Evolutionary conservation across 2,329 filamentous ascomycete genomes (phyloP).

Genomic region (Aspergillus melleus): DNA sequence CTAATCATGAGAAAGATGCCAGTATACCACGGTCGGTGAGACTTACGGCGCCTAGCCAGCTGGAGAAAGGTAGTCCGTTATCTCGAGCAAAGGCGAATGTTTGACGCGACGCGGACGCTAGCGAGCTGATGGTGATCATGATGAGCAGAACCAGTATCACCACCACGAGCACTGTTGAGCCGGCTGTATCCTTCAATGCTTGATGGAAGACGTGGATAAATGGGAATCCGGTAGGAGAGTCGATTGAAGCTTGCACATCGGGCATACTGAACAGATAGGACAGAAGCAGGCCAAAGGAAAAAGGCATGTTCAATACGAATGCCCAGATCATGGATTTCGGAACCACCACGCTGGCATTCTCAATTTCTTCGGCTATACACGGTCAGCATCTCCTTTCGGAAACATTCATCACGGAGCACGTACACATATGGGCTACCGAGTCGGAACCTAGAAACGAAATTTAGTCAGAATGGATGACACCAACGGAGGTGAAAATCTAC

Average conservation of each 20-base stretch:
- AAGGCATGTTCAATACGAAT: neutral
- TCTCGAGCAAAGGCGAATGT: slow-evolving; percentile 47
- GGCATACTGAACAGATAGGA: slow-evolving; percentile 43
- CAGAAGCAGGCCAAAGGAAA: slow-evolving; percentile 35
- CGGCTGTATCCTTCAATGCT: slow-evolving; percentile 17
- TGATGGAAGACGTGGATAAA: slow-evolving; percentile 49
- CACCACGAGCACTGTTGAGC: slow-evolving; percentile 35
- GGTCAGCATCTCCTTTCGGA: neutral
- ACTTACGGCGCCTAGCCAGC: slow-evolving; percentile 33
- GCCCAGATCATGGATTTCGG: slow-evolving; percentile 8
- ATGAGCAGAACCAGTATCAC: slow-evolving; percentile 43
- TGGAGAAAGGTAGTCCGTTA: slow-evolving; percentile 43
- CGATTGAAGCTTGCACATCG: slow-evolving; percentile 34
- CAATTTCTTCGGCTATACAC: slow-evolving; percentile 6
- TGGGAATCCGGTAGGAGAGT: slow-evolving; percentile 45
- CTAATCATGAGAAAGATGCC: neutral
- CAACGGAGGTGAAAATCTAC: neutral
- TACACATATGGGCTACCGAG: slow-evolving; percentile 3
- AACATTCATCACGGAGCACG: neutral
- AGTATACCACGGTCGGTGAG: too few species aligned
- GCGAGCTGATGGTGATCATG: slow-evolving; percentile 40
- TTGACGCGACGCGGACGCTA: slow-evolving; percentile 42
- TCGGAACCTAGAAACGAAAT: neutral
- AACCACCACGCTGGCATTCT: slow-evolving; percentile 6
- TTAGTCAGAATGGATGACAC: neutral